Base-by-base conservation (phyloP, 2,329 filamentous ascomycete species). In the Chalara sp. region DNA sequence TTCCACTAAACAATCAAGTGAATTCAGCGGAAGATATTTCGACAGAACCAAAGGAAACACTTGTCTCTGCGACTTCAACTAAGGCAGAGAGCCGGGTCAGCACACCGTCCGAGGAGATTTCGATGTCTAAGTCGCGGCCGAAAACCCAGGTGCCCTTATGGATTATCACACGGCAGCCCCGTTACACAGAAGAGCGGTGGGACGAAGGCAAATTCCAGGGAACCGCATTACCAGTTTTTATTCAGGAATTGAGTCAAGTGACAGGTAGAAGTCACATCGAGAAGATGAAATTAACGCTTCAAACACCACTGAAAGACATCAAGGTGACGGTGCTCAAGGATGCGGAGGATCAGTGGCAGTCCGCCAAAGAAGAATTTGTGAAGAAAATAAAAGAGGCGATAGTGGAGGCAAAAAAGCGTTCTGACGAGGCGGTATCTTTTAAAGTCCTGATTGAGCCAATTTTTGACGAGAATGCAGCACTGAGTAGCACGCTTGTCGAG, bases 391-490 rank as follows among this genome's bases (percentile, higher is more conserved):
- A 51, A 43, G 39, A 52, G 29, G 29, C 42, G 35, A 48, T 10
- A n/a, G 31, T 32, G 5, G 39, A 49, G 21, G 48, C 48, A 5
- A 51, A 39, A 32, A 50, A 28, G 21, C 43, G 39, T 28, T 11
- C 21, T n/a, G n/a, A 37, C 10, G 45, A 49, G 3, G 28, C 6
- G 2, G 30, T 11, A 8, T 30, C 13, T 6, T 50, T 41, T 39
- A 55, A 50, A 32, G 56, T 56, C 32, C 47, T 56, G 43, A 39
- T 58, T 1, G 56, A 58, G 45, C 56, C 52, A 11, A 47, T 52
- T 46, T 58, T 52, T 48, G 50, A 52, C 45, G 42, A 51, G 30
- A 42, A 13, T 12, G 12, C 33, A 2, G 5, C 31, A 2, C 13
- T 28, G 7, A 35, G 7, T 30, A 45, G 35, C 5, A 44, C 32